Percentiles rank a stretch among this genome's conserved stretches.
Conservation (phyloP, 345 rosid genomes). For the Acer saccharum region DNA sequence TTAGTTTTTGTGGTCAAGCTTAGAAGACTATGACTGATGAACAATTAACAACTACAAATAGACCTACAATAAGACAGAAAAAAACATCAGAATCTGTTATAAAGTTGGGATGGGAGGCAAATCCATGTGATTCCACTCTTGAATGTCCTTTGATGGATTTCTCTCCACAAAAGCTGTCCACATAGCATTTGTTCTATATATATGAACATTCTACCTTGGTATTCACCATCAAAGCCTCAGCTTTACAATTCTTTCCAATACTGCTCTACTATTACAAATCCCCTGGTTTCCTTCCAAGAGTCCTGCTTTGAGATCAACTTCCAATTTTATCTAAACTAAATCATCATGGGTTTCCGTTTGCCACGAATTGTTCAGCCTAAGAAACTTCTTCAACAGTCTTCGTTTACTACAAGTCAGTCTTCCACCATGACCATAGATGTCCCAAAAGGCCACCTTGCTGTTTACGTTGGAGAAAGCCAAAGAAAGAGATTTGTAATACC, state of each 20-base stretch:
- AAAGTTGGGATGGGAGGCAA: not conserved
- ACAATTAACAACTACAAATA: not conserved
- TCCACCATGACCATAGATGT: slow-evolving; percentile 1
- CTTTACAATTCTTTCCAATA: not conserved
- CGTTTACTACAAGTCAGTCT: not conserved
- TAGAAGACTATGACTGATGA: not conserved
- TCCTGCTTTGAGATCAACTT: slow-evolving; percentile 10
- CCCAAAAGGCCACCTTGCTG: slow-evolving; percentile 25
- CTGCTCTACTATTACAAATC: not conserved
- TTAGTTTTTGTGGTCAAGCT: not conserved
- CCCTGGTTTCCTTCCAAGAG: not conserved
- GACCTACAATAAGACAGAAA: not conserved
- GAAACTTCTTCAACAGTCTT: slow-evolving; percentile 6
- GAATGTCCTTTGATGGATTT: too few relatives aligned
- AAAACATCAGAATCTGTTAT: not conserved
- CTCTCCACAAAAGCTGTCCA: not conserved
- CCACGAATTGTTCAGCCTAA: slow-evolving; percentile 7
- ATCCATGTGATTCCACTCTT: slow-evolving; percentile 12
- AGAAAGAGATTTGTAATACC: slow-evolving; percentile 34
- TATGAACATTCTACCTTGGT: too few relatives aligned
- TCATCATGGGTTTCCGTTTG: slow-evolving; percentile 16
- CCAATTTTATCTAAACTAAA: not conserved
- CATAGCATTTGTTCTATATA: not conserved
- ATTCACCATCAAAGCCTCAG: too few relatives aligned
- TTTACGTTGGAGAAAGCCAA: slow-evolving; percentile 25